Base-by-base conservation (phyloP, 139 green algal genomes). In the Picochlorum costavermella region DNA sequence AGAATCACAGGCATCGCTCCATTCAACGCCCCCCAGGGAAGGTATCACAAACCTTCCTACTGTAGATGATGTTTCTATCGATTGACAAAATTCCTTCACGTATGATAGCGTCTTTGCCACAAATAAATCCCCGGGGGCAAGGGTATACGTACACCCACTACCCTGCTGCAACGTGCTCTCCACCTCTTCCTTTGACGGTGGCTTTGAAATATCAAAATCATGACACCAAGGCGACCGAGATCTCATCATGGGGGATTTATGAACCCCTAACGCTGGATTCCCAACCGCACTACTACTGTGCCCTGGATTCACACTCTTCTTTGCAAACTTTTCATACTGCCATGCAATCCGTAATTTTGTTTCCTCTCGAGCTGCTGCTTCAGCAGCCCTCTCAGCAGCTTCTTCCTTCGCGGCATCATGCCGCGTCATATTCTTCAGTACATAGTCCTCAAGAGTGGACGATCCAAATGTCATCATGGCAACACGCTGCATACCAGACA, bases 301-400 rank as follows among this genome's bases (percentile, higher is more conserved):
- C 46, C 9, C 12, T 53, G 16, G 11, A n/a, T 53, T 6, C 12
- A 8, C 17, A 25, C 46, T 53, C 16, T 23, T 53, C 46, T 28
- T 53, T 23, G n/a, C 46, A 23, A 53, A 53, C n/a, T 53, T 53
- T 53, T 53, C 46, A 78, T 95, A 95, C 70, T 94, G 87, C 87
- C 87, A 95, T 4, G 87, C 87, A 23, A 95, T 95, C 2, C 78
- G 74, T 56, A 95, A 75, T 20, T 82, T 68, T 4, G 44, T 50
- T 36, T 80, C 67, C 9, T 74, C 65, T 55, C 76, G 46, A 53
- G 46, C 16, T 53, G 46, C 31, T 14, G 64, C 55, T 40, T 61
- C 43, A 31, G 50, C 45, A 29, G 73, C 30, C 3, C 75, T 56
- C 10, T 61, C 20, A 28, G 76, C 57, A 8, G 45, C 56, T 23